Evolutionary conservation across 805 yeast genomes (phyloP).

Genomic region (Candida silvicultrix): DNA sequence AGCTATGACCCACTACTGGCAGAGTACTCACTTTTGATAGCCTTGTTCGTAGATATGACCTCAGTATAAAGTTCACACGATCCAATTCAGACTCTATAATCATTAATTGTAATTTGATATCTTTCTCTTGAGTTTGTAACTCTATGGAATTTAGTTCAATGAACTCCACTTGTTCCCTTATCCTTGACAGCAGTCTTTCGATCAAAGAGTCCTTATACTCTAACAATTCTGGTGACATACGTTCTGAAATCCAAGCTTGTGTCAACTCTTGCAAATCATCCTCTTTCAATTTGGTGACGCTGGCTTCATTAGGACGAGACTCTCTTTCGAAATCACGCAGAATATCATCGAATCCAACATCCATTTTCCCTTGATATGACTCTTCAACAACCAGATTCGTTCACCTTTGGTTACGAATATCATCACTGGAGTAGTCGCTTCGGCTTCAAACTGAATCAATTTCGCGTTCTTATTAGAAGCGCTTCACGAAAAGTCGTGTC

Average conservation of each 20-base stretch:
- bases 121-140: slow-evolving; percentile 54
- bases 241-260: slow-evolving; percentile 74
- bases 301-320: slow-evolving; percentile 25
- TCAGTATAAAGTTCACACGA: slow-evolving; percentile 71
- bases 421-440: too few species aligned
- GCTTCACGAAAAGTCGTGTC: not conserved
- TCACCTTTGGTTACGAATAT: too few species aligned
- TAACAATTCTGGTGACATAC: slow-evolving; percentile 82
- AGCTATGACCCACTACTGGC: too few species aligned
- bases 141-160: slow-evolving; percentile 78
- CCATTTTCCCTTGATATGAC: slow-evolving; percentile 5
- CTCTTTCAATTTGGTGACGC: slow-evolving; percentile 18
- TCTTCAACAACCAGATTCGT: too few species aligned
- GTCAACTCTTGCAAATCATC: slow-evolving; percentile 40
- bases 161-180: slow-evolving; percentile 66
- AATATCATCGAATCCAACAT: slow-evolving; percentile 65
- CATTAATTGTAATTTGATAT: slow-evolving; percentile 71
- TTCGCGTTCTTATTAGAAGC: too few species aligned
- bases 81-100: slow-evolving; percentile 91
- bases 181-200: slow-evolving; percentile 46
- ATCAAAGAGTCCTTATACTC: slow-evolving; percentile 63
- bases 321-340: slow-evolving; percentile 56
- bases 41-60: slow-evolving; percentile 77
- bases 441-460: too few species aligned
- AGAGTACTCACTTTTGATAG: slow-evolving; percentile 18